phyloP scores from a whole-genome alignment of 2,329 filamentous ascomycete genomes.

The Geosmithia morbida region DNA sequence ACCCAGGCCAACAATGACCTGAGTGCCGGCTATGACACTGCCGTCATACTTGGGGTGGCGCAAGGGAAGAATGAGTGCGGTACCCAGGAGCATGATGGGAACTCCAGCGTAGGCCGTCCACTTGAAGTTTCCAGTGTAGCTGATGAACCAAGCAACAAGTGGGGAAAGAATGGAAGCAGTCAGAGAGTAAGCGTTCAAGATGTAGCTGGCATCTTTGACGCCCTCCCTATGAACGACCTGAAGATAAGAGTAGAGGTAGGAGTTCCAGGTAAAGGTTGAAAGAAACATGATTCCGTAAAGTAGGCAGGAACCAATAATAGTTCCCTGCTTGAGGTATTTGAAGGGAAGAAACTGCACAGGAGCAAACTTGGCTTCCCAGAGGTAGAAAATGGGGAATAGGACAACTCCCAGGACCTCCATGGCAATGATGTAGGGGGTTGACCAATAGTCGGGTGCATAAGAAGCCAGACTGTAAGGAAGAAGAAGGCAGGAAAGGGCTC shows the following conservation, averaged over 20 bases:
- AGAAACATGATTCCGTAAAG: slow-evolving; percentile 19
- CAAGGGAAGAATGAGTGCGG: slow-evolving; percentile 23
- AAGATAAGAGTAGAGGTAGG: slow-evolving; percentile 35
- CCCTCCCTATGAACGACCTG: slow-evolving; percentile 26
- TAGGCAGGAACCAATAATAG: slow-evolving; percentile 27
- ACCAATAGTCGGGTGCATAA: slow-evolving; percentile 17
- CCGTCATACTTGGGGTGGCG: slow-evolving; percentile 16
- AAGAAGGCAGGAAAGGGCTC: slow-evolving; percentile 30
- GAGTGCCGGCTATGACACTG: slow-evolving; percentile 34
- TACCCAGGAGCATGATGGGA: slow-evolving; percentile 22
- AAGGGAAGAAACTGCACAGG: slow-evolving; percentile 39
- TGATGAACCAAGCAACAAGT: slow-evolving; percentile 30
- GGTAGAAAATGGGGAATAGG: slow-evolving; percentile 27
- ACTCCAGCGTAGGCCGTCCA: slow-evolving; percentile 19
- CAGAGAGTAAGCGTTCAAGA: slow-evolving; percentile 30
- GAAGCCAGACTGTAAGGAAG: slow-evolving; percentile 27
- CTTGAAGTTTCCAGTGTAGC: slow-evolving; percentile 26
- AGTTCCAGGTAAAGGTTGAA: slow-evolving; percentile 26
- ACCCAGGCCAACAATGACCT: slow-evolving; percentile 34
- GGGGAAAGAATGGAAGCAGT: slow-evolving; percentile 30
- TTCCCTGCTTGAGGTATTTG: slow-evolving; percentile 28
- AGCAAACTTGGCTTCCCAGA: slow-evolving; percentile 41
- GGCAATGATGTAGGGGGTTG: slow-evolving; percentile 22
- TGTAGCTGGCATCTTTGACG: slow-evolving; percentile 24
- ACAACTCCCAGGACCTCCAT: slow-evolving; percentile 31